Conservation (phyloP, 225 moss, liverwort and hornwort genomes). For the Pseudisothecium myosuroides region DNA sequence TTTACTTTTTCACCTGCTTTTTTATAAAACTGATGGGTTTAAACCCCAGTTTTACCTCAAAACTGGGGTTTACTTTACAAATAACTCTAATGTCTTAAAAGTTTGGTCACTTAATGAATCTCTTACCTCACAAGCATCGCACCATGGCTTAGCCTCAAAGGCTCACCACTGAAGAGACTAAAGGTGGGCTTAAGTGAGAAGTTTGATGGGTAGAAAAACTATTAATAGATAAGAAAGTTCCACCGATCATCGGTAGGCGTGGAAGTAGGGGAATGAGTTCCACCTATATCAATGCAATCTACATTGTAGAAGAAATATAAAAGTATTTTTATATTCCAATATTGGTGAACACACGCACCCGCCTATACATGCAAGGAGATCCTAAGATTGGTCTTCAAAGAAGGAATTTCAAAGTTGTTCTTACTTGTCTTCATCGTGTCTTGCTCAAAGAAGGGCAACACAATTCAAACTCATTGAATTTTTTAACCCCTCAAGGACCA, state of each 20-base stretch:
- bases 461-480: neutral
- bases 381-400: fast-evolving
- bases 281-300: neutral
- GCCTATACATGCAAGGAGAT: fast-evolving
- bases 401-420: too few relatives aligned
- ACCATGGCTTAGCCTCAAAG: fast-evolving
- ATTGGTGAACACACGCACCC: fast-evolving
- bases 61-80: too few relatives aligned
- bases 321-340: too few relatives aligned
- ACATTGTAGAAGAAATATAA: neutral
- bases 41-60: too few relatives aligned
- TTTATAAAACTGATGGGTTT: too few relatives aligned
- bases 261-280: neutral
- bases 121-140: fast-evolving
- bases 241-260: fast-evolving
- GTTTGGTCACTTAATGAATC: fast-evolving
- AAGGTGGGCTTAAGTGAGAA: fast-evolving
- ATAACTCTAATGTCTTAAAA: too few relatives aligned
- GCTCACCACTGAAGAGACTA: neutral
- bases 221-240: neutral
- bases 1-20: too few relatives aligned
- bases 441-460: neutral
- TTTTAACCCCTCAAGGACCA: too few relatives aligned
- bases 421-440: fast-evolving
- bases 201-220: fast-evolving